phyloP scores from a whole-genome alignment of 306 rosid species.

The Dryas drummondii region DNA sequence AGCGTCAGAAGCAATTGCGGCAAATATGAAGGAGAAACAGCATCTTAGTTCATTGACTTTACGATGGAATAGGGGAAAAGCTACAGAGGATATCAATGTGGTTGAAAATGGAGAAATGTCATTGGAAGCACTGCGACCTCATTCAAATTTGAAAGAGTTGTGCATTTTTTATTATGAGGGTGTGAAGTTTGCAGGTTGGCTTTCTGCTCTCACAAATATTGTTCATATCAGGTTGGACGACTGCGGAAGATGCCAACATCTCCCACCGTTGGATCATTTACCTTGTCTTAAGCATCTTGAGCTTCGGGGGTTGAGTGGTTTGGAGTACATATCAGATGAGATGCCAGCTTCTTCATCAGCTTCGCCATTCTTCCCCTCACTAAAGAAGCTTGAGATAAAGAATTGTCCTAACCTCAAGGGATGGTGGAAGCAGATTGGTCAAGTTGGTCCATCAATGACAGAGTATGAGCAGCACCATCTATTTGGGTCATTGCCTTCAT shows the following conservation, averaged over 20 bases:
- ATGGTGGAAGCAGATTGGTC: constrained; percentile 9
- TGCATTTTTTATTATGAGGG: background rate
- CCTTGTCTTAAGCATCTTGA: background rate
- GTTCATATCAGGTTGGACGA: background rate
- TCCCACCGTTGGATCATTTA: constrained; percentile 12
- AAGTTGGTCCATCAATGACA: background rate
- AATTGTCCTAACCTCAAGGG: constrained; percentile 17
- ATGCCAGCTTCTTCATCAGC: too few species aligned
- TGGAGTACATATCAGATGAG: constrained; percentile 16
- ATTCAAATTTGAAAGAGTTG: background rate
- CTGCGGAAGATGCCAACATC: constrained; percentile 4
- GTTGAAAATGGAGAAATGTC: background rate
- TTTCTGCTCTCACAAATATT: constrained; percentile 15
- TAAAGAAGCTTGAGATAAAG: background rate
- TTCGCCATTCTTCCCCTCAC: constrained; percentile 24
- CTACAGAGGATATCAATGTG: too few species aligned
- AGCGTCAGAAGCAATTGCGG: background rate
- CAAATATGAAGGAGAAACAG: background rate
- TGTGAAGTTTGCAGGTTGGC: constrained; percentile 6
- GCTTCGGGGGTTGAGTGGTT: rapidly evolving
- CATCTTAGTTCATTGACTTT: background rate
- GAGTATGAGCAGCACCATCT: background rate
- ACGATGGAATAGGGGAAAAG: background rate
- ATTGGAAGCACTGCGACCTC: constrained; percentile 19
- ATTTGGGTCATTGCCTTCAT: background rate